Evolutionary conservation across 805 yeast genomes (phyloP), one percentile per base, ranked within the genome.

Genomic region (Schwanniomyces sp.): DNA sequence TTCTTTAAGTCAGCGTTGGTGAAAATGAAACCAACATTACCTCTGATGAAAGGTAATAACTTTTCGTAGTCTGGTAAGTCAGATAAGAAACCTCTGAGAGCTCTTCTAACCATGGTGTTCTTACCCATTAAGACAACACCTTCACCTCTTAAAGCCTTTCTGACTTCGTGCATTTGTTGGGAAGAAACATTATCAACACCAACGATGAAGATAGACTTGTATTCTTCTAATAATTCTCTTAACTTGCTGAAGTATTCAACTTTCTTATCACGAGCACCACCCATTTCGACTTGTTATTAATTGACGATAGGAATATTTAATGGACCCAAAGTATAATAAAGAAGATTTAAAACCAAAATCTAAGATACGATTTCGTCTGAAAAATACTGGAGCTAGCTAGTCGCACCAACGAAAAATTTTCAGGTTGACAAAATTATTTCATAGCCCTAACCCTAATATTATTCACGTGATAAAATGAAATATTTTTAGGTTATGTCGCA

Each of bases 101-200:
- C 99, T 82, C 98, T 91, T 84, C 99, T 90, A 63, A 94, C 96
- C 98, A 94, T 92, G 85, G 99, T 94, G 97, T 94, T 94, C 88
- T 94, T 94, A 83, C 99, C 99, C 99, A 94, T 94, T 70, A 94
- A 81, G 63, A 94, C 91, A 63, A 88, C 94, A 70, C 94, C 99
- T 53, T 84, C 87, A 63, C 90, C 88, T 82, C 99, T 91, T 70
- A 94, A 86, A 60, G 90, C 78, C 84, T 88, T 91, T 88, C 99
- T 91, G 82, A 91, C 84, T 85, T 94, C 96, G 82, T 94, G 99
- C 97, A 94, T 91, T 82, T 94, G 99, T 84, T 94, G 99, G 65
- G 99, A 94, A 62, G 98, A 89, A 74, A 94, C 99, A 84, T 94
- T 94, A 83, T 94, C 99, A 67, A 94, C 97, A 80, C 98, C 98